phyloP scores from a whole-genome alignment of 2,329 filamentous ascomycete genomes.

The Pyrenochaeta sp. region DNA sequence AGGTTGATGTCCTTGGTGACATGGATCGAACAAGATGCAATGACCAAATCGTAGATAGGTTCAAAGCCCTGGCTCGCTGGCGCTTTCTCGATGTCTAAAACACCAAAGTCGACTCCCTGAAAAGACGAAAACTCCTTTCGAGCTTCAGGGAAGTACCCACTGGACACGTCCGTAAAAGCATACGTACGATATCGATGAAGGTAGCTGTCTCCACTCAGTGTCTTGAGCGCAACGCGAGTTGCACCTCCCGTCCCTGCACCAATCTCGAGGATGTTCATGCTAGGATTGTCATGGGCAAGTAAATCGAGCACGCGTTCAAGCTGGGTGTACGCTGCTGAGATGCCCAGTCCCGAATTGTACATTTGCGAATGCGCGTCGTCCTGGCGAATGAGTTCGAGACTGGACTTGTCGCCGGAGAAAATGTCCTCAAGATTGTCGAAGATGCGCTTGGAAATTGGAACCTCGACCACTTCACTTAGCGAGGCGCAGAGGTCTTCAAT shows the following conservation, averaged over 20 bases:
- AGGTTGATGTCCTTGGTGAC: conserved; percentile 8
- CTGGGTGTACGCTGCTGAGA: conserved; percentile 17
- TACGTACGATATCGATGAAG: conserved; percentile 20
- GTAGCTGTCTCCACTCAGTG: neutral
- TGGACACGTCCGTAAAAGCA: conserved; percentile 24
- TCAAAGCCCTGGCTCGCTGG: conserved; percentile 16
- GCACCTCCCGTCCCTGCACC: conserved; percentile 18
- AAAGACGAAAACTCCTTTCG: conserved; percentile 2
- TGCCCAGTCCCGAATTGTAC: conserved; percentile 15
- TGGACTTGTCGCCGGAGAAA: conserved; percentile 9
- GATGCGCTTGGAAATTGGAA: conserved; percentile 8
- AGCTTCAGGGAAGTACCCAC: conserved; percentile 9
- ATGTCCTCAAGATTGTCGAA: conserved; percentile 26
- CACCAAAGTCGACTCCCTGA: conserved; percentile 3
- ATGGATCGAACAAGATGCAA: conserved; percentile 23
- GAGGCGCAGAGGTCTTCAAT: conserved; percentile 10
- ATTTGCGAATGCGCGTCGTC: conserved; percentile 10
- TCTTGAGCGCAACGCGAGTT: conserved; percentile 5
- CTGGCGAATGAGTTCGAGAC: conserved; percentile 14
- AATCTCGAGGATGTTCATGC: conserved; percentile 44
- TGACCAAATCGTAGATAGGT: conserved; percentile 23
- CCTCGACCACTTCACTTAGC: conserved; percentile 21
- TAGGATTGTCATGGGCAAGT: conserved; percentile 46
- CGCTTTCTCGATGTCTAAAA: conserved; percentile 23
- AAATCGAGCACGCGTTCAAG: conserved; percentile 40